A percentile compares a stretch with the other conserved stretches of the same genome.
Evolutionary conservation across 2,329 filamentous ascomycete species (phyloP).

Genomic region (Corniculantispora saksenae): DNA sequence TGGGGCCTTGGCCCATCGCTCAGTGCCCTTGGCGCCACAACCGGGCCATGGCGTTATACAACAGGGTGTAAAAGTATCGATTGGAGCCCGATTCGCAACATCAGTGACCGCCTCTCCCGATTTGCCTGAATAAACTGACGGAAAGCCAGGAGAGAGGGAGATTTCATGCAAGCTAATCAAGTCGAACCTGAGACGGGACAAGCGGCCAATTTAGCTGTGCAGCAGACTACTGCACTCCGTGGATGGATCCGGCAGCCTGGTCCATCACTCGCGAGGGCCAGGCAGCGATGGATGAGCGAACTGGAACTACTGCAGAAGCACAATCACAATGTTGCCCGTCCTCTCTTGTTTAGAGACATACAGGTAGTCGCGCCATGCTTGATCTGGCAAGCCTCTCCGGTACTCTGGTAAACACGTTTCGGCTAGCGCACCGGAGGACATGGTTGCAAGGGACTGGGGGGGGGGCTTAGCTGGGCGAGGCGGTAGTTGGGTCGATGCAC

Average conservation of each 20-base stretch:
- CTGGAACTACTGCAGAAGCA: neutral
- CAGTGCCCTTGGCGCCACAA: neutral
- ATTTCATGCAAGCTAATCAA: too few relatives aligned
- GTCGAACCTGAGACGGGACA: conserved; percentile 6
- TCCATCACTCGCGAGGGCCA: too few relatives aligned
- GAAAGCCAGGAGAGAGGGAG: neutral
- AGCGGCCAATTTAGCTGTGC: conserved; percentile 1
- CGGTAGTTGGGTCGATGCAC: neutral
- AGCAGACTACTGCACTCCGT: neutral
- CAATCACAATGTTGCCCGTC: neutral
- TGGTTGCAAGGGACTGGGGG: neutral
- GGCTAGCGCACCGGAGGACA: neutral
- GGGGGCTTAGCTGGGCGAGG: neutral
- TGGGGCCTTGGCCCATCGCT: too few relatives aligned
- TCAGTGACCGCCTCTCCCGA: neutral
- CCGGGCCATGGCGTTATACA: neutral
- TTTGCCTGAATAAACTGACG: neutral
- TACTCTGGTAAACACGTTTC: conserved; percentile 1
- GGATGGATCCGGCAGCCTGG: too few relatives aligned
- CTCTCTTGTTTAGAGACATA: neutral
- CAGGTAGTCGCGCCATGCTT: neutral
- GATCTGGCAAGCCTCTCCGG: conserved; percentile 16
- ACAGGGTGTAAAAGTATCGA: neutral
- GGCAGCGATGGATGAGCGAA: neutral
- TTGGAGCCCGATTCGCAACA: neutral